Base-by-base conservation (phyloP, 768 basidiomycete genomes). In the Serendipita sp. region DNA sequence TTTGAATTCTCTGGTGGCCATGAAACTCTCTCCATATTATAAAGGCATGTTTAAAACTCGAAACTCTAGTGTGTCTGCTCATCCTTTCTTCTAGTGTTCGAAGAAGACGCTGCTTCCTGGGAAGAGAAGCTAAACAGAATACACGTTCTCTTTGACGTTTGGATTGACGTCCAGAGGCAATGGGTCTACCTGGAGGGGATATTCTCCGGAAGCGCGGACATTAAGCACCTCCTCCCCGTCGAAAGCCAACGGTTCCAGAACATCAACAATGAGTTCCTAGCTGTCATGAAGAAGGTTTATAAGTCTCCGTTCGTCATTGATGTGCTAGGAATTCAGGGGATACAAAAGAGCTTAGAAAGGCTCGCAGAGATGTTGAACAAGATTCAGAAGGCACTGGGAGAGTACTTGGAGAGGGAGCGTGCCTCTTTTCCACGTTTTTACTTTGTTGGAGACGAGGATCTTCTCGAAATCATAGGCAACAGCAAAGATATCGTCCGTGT, bases 171-270 rank as follows among this genome's bases (percentile, higher is more conserved):
- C 16, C 96, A 99, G 68, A 84, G 96, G 4, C 96, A 99, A 76
- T 99, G 96, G 96, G 96, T 99, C 0, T 99, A 99, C 71, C 80
- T 99, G 61, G 96, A 99, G 73, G 96, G 96, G 44, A 99, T 99
- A 68, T 99, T 99, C 75, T 91, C 95, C n/a, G 94, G 95, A 34
- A 97, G 93, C 68, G 96, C 94, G 26, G 96, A 99, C 70, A 98
- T 99, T 80, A 98, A 98, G 71, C 96, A 99, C 71, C 83, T 99
- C 14, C 84, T 99, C 28, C 96, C 96, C 0, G 88, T 97, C 65
- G 96, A 99, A 75, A 92, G 85, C 69, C 83, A 91, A n/a, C 89
- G 96, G 31, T 99, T 99, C 76, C 87, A 89, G 71, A 97, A 94
- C 74, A 99, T 99, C 79, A 97, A 99, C 72, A 83, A 90, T 48